phyloP scores from a whole-genome alignment of 805 yeast species.

The Barnettozyma botsteinii region DNA sequence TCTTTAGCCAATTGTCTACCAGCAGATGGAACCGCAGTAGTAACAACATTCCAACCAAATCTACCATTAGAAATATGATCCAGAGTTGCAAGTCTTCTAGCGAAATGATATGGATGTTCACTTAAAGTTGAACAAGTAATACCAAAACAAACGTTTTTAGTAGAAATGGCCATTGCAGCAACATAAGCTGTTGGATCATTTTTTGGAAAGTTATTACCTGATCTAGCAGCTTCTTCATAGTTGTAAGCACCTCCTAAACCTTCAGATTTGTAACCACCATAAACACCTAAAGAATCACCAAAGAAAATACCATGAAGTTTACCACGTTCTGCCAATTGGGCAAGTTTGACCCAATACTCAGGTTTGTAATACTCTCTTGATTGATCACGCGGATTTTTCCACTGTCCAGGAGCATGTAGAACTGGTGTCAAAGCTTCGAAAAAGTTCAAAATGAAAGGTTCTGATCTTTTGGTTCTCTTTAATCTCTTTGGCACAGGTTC shows the following conservation, averaged over 20 bases:
- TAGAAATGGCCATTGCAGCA: slow-evolving; percentile 35
- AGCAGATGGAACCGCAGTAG: slow-evolving; percentile 37
- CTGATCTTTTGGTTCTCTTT: slow-evolving; percentile 3
- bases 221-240: slow-evolving; percentile 24
- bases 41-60: slow-evolving; percentile 41
- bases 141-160: slow-evolving; percentile 34
- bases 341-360: slow-evolving; percentile 33
- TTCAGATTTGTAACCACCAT: slow-evolving; percentile 30
- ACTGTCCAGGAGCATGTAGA: slow-evolving; percentile 13
- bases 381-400: slow-evolving; percentile 11
- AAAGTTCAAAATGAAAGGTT: slow-evolving; percentile 10
- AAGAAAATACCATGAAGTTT: slow-evolving; percentile 32
- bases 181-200: slow-evolving; percentile 29
- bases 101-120: slow-evolving; percentile 37
- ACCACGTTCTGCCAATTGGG: slow-evolving; percentile 31
- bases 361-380: slow-evolving; percentile 11
- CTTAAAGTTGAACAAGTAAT: slow-evolving; percentile 37
- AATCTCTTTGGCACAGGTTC: slow-evolving; percentile 2
- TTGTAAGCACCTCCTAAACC: slow-evolving; percentile 28
- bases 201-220: slow-evolving; percentile 11
- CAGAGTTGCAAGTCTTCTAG: slow-evolving; percentile 35
- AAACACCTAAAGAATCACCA: slow-evolving; percentile 34
- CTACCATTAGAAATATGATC: slow-evolving; percentile 29
- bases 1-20: slow-evolving; percentile 33
- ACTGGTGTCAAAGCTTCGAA: slow-evolving; percentile 13